Conservation (phyloP, 2,329 filamentous ascomycete genomes). For the Calonectria leucothoes region DNA sequence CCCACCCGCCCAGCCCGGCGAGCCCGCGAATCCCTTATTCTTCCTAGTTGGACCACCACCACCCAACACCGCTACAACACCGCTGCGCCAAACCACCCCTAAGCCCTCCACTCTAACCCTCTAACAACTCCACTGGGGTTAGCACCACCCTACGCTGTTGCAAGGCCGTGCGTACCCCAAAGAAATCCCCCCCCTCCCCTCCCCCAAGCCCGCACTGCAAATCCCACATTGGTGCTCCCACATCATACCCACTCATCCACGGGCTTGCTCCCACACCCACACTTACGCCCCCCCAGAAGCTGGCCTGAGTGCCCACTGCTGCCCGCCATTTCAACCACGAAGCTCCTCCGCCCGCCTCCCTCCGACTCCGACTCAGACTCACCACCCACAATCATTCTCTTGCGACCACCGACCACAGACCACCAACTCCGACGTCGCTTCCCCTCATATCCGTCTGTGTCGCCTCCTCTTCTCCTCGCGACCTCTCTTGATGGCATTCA, state of each 20-base stretch:
- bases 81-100: conserved; percentile 11
- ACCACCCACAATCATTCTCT: conserved; percentile 37
- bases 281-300: conserved; percentile 25
- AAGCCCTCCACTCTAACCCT: conserved; percentile 17
- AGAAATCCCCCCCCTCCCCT: conserved; percentile 11
- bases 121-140: conserved; percentile 17
- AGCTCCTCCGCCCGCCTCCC: conserved; percentile 37
- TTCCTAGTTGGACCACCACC: neutral
- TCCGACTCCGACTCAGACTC: conserved; percentile 40
- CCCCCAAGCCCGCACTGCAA: conserved; percentile 26
- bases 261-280: conserved; percentile 16
- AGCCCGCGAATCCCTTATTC: conserved; percentile 9
- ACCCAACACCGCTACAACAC: conserved; percentile 7
- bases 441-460: conserved; percentile 15
- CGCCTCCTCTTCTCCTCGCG: conserved; percentile 10
- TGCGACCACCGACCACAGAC: conserved; percentile 27
- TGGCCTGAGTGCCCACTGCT: conserved; percentile 30
- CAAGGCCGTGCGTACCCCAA: conserved; percentile 26
- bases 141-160: conserved; percentile 20
- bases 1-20: conserved; percentile 1
- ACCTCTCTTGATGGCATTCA: conserved; percentile 36
- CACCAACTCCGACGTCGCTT: conserved; percentile 28
- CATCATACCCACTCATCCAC: conserved; percentile 10
- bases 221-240: conserved; percentile 27
- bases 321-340: conserved; percentile 44